These are phyloP conservation scores for Trametes sanguinea DNA, from an alignment of 768 basidiomycete genomes.

Conservation along the genomic window DNA sequence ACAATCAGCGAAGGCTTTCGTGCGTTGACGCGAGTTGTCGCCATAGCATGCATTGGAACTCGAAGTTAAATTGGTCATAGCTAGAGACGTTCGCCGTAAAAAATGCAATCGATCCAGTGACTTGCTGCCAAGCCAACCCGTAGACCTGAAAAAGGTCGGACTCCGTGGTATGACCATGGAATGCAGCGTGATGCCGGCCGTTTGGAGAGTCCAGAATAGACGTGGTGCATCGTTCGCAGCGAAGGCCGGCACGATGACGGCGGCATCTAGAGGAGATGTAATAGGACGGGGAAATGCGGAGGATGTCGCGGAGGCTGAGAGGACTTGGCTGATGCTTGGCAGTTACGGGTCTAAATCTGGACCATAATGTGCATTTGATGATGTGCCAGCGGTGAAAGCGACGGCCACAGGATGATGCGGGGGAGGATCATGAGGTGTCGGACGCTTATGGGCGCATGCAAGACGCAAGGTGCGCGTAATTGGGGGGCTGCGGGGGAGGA, in stretches of 20 bases:
- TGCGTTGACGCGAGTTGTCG: too few relatives aligned
- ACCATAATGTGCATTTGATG: background rate
- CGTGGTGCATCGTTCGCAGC: background rate
- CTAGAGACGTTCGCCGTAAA: too few relatives aligned
- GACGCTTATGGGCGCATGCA: background rate
- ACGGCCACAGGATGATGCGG: slow-evolving; percentile 3
- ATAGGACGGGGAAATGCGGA: slow-evolving; percentile 19
- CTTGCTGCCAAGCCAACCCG: too few relatives aligned
- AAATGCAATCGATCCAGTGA: too few relatives aligned
- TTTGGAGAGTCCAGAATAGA: background rate
- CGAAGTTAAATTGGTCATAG: too few relatives aligned
- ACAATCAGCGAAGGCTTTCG: too few relatives aligned
- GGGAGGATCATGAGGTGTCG: background rate
- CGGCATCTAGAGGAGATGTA: background rate
- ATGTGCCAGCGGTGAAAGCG: slow-evolving; percentile 1
- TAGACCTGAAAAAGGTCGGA: background rate
- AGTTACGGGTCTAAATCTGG: slow-evolving; percentile 22
- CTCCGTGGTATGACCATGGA: background rate
- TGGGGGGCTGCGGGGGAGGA: background rate
- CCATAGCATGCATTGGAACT: too few relatives aligned
- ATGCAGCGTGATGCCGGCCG: background rate
- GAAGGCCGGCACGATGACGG: background rate
- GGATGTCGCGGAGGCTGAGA: slow-evolving; percentile 10
- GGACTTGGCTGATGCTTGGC: slow-evolving; percentile 25
- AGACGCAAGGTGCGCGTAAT: background rate